Evolutionary conservation across 108 stramenopile genomes (phyloP).

Genomic region (Cylindrotheca fusiformis): DNA sequence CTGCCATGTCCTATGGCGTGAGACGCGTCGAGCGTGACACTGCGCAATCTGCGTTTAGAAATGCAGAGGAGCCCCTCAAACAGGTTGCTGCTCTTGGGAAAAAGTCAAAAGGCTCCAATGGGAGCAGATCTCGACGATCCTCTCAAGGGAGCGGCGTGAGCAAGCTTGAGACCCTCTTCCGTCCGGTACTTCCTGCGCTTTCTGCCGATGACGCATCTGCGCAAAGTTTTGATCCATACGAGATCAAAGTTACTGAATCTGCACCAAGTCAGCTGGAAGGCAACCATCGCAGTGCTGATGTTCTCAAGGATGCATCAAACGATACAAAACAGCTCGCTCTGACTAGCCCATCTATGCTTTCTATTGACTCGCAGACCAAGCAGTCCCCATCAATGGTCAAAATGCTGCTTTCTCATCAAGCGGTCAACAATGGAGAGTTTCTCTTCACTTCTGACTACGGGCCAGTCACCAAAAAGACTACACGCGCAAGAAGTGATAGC

Average conservation of each 20-base stretch:
- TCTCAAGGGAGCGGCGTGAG: conserved; percentile 17
- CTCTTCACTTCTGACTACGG: conserved; percentile 32
- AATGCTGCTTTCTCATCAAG: conserved; percentile 42
- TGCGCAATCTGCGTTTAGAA: conserved; percentile 13
- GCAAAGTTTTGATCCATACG: conserved; percentile 25
- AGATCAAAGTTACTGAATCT: conserved; percentile 44
- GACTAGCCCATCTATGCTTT: conserved; percentile 22
- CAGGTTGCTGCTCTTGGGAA: neutral
- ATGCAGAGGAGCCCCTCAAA: neutral
- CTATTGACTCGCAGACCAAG: conserved; percentile 26
- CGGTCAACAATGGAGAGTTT: conserved; percentile 33
- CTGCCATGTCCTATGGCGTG: conserved; percentile 5
- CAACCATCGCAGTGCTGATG: neutral
- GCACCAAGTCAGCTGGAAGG: conserved; percentile 31
- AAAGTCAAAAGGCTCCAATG: neutral
- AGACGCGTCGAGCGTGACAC: neutral
- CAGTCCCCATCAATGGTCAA: conserved; percentile 16
- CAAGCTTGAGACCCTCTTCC: conserved; percentile 39
- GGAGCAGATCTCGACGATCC: neutral
- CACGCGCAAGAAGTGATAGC: conserved; percentile 3
- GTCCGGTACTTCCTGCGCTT: conserved; percentile 30
- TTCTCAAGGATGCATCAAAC: neutral
- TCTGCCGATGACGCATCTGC: conserved; percentile 31
- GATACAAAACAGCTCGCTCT: conserved; percentile 7
- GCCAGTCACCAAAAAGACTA: neutral